Base-by-base conservation (phyloP, 495 filamentous ascomycete species). In the Penicillium angulare region DNA sequence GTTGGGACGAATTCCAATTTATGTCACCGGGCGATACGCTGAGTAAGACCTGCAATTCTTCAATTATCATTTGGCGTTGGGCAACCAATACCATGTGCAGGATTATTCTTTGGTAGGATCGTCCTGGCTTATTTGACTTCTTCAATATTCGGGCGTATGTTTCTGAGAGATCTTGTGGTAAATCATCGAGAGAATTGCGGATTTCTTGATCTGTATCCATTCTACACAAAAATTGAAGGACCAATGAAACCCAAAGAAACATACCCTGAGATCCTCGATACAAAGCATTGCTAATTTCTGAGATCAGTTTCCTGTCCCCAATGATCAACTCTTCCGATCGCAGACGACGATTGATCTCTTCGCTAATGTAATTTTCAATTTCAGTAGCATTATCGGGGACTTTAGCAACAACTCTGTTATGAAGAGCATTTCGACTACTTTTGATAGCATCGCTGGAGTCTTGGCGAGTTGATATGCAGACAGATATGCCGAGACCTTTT, bases 211-310 rank as follows among this genome's bases (percentile, higher is more conserved):
- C 73, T 17, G 68, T 74, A 33, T 65, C 59, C 60, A 61, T 61
- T 8, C 32, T 41, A 46, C 71, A 74, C 13, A 76, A 35, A 26
- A 54, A 50, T 29, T 72, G 54, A 49, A 76, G 69, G 52, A 76
- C 69, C 33, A 76, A 63, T 39, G 59, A 61, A 10, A 72, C 73
- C 74, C 74, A 77, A 36, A 75, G 71, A 48, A 77, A 76, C 70
- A 77, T 75, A 23, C 56, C 56, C 26, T 59, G 53, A 7, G 48
- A 47, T 10, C 57, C 53, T 8, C 43, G 33, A 2, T n/a, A 9
- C 2, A 58, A 34, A 7, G 51, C 32, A 17, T 53, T 50, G 16
- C 32, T 34, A 13, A 57, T 57, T 4, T 27, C 49, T 63, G 67
- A 29, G 39, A 72, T 64, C 9, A 75, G 43, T 5, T 42, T 50